These are phyloP conservation scores for Monilinia vaccinii-corymbosi DNA, from an alignment of 2,329 filamentous ascomycete genomes.

Conservation along the genomic window DNA sequence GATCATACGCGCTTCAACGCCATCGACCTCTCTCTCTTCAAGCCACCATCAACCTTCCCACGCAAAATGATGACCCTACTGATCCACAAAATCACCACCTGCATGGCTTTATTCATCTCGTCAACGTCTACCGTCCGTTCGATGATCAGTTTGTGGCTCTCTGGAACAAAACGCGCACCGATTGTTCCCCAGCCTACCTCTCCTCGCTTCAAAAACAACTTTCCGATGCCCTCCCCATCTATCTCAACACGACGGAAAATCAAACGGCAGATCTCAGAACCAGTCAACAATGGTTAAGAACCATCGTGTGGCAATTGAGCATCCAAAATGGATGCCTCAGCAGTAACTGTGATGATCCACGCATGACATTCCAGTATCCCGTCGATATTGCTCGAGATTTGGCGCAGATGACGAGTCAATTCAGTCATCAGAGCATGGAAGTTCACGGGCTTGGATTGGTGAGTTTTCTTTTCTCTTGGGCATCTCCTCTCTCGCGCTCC, in stretches of 20 bases:
- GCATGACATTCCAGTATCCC: slow-evolving; percentile 54
- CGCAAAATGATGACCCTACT: slow-evolving; percentile 49
- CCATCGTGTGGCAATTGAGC: slow-evolving; percentile 52
- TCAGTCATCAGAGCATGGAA: slow-evolving; percentile 65
- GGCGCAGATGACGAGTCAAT: slow-evolving; percentile 57
- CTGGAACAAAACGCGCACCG: slow-evolving; percentile 56
- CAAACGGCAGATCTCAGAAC: slow-evolving; percentile 46
- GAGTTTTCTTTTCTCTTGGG: slow-evolving; percentile 29
- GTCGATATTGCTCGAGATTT: slow-evolving; percentile 54
- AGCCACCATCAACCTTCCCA: slow-evolving; percentile 57
- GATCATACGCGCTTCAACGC: slow-evolving; percentile 63
- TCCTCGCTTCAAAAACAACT: slow-evolving; percentile 53
- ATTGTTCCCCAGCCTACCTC: slow-evolving; percentile 49
- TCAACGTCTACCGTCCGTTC: slow-evolving; percentile 56
- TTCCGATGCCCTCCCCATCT: slow-evolving; percentile 43
- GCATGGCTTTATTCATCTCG: slow-evolving; percentile 48
- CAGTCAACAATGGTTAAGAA: slow-evolving; percentile 58
- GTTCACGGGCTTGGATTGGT: slow-evolving; percentile 66
- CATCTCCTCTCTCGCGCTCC: slow-evolving; percentile 13
- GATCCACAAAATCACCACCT: slow-evolving; percentile 46
- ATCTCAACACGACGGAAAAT: slow-evolving; percentile 42
- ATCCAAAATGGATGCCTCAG: slow-evolving; percentile 45
- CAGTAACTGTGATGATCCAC: slow-evolving; percentile 39
- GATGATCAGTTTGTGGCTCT: slow-evolving; percentile 53
- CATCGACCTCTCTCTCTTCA: slow-evolving; percentile 62